Conservation (phyloP, 257 asterid species). For the Solanum clarkiae region DNA sequence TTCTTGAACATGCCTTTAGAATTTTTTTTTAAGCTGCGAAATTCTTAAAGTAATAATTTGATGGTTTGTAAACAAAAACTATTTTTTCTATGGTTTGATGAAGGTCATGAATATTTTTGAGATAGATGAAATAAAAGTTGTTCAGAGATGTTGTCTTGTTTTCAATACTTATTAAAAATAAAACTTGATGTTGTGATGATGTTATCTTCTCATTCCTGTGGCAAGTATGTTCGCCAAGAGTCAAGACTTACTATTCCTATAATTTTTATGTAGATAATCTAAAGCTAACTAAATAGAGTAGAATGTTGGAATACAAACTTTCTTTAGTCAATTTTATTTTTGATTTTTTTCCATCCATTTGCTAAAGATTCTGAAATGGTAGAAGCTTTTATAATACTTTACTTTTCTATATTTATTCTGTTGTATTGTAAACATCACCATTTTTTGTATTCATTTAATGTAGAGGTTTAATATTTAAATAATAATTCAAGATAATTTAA, state of each 20-base stretch:
- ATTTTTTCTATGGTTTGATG: too few relatives aligned
- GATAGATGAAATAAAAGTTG: too few relatives aligned
- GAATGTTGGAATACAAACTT: not conserved
- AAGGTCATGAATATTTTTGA: not conserved
- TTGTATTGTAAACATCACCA: too few relatives aligned
- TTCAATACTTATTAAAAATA: too few relatives aligned
- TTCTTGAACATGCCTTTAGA: not conserved
- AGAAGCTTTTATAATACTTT: too few relatives aligned
- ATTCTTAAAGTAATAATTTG: too few relatives aligned
- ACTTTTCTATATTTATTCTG: too few relatives aligned
- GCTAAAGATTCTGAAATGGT: too few relatives aligned
- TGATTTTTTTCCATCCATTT: too few relatives aligned
- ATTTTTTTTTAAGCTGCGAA: not conserved
- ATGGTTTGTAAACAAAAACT: too few relatives aligned
- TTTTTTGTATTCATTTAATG: not conserved
- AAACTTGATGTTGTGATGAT: not conserved
- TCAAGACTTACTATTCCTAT: not conserved
- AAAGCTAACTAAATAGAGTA: not conserved
- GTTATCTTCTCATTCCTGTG: not conserved
- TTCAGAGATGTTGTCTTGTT: not conserved
- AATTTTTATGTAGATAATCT: not conserved
- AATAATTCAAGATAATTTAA: too few relatives aligned
- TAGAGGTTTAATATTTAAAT: not conserved
- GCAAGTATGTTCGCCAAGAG: not conserved
- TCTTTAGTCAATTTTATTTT: not conserved